Evolutionary conservation across 2,329 filamentous ascomycete genomes (phyloP).

Genomic region (Macrophomina phaseolina): DNA sequence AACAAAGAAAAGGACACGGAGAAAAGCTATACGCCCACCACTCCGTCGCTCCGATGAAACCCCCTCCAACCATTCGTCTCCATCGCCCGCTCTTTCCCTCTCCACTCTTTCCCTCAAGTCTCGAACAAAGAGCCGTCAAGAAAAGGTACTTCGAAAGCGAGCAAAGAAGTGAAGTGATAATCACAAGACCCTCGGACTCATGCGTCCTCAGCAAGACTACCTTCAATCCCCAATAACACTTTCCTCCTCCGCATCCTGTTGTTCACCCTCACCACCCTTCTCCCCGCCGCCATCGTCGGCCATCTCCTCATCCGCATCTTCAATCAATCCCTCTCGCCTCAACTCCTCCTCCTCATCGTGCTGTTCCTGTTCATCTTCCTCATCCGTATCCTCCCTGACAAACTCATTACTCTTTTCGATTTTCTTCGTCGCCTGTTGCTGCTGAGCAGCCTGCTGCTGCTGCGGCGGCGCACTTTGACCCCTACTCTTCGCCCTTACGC

Average conservation of each 20-base stretch:
- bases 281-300: slow-evolving; percentile 30
- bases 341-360: slow-evolving; percentile 40
- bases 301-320: slow-evolving; percentile 33
- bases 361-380: slow-evolving; percentile 46
- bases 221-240: slow-evolving; percentile 49
- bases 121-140: too few species aligned
- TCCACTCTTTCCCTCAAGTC: neutral
- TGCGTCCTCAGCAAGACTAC: neutral
- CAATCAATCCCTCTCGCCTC: slow-evolving; percentile 31
- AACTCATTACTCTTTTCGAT: slow-evolving; percentile 37
- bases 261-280: slow-evolving; percentile 39
- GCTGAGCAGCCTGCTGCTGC: slow-evolving; percentile 31
- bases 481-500: slow-evolving; percentile 44
- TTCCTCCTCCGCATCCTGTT: slow-evolving; percentile 50
- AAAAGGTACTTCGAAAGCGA: neutral
- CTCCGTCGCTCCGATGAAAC: neutral
- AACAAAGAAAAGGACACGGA: neutral
- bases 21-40: neutral
- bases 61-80: neutral
- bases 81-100: neutral
- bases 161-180: neutral
- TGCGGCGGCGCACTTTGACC: slow-evolving; percentile 31
- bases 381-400: slow-evolving; percentile 48
- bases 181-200: neutral
- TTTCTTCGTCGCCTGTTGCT: slow-evolving; percentile 32